Evolutionary conservation across 352 stramenopile genomes (phyloP), one percentile per base, ranked within the genome.

Genomic region (Elongisporangium prolatum): DNA sequence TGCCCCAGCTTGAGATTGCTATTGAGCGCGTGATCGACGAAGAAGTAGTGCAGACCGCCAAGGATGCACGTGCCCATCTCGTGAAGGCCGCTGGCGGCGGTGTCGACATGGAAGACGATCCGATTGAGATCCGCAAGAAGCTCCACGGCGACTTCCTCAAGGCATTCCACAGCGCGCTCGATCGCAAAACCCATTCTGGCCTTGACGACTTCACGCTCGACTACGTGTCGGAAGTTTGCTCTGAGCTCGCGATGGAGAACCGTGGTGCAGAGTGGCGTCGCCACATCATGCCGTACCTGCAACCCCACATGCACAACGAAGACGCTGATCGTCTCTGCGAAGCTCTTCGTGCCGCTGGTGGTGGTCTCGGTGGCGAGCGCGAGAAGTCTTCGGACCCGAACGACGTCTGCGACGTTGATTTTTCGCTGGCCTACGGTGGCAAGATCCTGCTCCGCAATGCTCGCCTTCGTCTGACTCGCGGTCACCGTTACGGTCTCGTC

Each of bases 401-500:
- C 58, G 81, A 91, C 20, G 72, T 88, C 9, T 91, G 77, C 55
- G 76, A 88, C 57, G 53, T 88, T 6, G 79, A 89, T 57, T 88
- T 91, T 54, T 91, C 81, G 16, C 64, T 88, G 8, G 81, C 81
- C 17, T 91, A 88, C 68, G 81, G 81, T 55, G 78, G 78, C 38
- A 99, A 98, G 79, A 98, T 98, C 83, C 74, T 99, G 53, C 80
- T 99, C 54, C 92, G 98, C 74, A 98, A 98, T 69, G 97, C 95
- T 22, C 94, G 93, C 50, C 95, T 98, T 65, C 91, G 86, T 56
- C 71, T 99, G 34, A 98, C 97, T 59, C 88, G 93, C 59, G 96
- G 94, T 69, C 92, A 98, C 63, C 80, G 81, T 14, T 99, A 99
- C 74, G 96, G 97, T 77, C 83, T 99, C 56, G 84, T 99, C 25